Conservation (phyloP, 176 grass and related monocot species). For the Aegilops umbellulata region DNA sequence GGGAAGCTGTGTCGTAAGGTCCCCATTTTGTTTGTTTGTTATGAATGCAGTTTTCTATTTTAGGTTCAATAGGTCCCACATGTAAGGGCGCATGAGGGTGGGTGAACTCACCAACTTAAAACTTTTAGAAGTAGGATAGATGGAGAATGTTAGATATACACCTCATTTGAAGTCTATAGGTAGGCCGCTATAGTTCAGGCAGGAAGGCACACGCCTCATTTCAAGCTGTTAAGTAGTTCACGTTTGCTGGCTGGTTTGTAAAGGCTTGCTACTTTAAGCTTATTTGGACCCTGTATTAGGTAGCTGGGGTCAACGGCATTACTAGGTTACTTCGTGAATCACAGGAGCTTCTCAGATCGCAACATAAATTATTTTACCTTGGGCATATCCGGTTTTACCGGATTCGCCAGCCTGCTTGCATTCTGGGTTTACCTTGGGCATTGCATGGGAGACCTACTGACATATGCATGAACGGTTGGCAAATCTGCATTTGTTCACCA, state of each 20-base stretch:
- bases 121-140: too few species aligned
- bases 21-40: too few species aligned
- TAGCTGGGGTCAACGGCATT: background rate
- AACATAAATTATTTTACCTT: background rate
- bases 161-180: background rate
- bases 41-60: too few species aligned
- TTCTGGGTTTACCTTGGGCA: background rate
- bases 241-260: background rate
- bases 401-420: background rate
- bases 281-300: background rate
- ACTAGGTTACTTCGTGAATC: background rate
- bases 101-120: too few species aligned
- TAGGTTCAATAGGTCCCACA: too few species aligned
- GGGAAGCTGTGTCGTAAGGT: too few species aligned
- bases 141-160: constrained; percentile 1
- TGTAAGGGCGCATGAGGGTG: too few species aligned
- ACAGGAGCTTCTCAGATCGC: background rate
- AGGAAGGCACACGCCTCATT: background rate
- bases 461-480: background rate
- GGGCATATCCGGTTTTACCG: background rate
- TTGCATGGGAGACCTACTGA: background rate
- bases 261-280: background rate
- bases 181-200: background rate
- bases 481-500: background rate
- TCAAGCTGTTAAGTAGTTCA: background rate